Percentiles rank a stretch among this genome's conserved stretches.
Conservation (phyloP, 805 yeast genomes). For the Barnettozyma sp. region DNA sequence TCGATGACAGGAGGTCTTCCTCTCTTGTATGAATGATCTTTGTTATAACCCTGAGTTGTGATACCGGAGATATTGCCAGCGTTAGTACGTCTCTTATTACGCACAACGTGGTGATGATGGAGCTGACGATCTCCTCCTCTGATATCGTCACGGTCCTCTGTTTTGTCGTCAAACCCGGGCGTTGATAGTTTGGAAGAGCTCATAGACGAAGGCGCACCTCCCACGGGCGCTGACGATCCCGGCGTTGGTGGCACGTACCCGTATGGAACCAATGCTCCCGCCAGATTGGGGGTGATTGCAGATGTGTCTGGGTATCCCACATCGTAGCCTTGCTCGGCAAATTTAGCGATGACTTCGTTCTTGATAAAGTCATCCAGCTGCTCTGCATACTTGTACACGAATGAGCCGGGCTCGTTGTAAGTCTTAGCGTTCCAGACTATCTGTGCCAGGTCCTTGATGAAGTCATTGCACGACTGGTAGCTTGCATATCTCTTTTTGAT, state of each 20-base stretch:
- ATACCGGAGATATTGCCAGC: constrained; percentile 7
- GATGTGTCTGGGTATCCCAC: constrained; percentile 35
- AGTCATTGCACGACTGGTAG: constrained; percentile 59
- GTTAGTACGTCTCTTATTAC: constrained; percentile 2
- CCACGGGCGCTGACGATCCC: not conserved
- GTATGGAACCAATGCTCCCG: constrained; percentile 19
- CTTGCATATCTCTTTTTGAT: constrained; percentile 51
- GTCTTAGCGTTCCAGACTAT: constrained; percentile 87
- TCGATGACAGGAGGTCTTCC: constrained; percentile 91
- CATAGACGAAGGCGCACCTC: constrained; percentile 1
- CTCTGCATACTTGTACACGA: constrained; percentile 60
- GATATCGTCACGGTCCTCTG: constrained; percentile 6
- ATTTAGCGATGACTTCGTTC: constrained; percentile 30
- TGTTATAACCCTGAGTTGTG: constrained; percentile 12
- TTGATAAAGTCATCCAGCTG: constrained; percentile 37
- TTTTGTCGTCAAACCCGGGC: constrained; percentile 6
- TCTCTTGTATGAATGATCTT: constrained; percentile 41
- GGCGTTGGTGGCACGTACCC: constrained; percentile 7
- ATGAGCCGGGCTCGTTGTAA: constrained; percentile 66
- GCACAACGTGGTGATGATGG: not conserved
- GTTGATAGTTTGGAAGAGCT: constrained; percentile 5
- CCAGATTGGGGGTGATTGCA: constrained; percentile 16
- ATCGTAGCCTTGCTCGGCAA: constrained; percentile 28
- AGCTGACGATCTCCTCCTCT: too few relatives aligned
- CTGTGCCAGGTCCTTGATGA: constrained; percentile 71